Evolutionary conservation across 306 rosid species (phyloP).

Genomic region (Casuarina equisetifolia): DNA sequence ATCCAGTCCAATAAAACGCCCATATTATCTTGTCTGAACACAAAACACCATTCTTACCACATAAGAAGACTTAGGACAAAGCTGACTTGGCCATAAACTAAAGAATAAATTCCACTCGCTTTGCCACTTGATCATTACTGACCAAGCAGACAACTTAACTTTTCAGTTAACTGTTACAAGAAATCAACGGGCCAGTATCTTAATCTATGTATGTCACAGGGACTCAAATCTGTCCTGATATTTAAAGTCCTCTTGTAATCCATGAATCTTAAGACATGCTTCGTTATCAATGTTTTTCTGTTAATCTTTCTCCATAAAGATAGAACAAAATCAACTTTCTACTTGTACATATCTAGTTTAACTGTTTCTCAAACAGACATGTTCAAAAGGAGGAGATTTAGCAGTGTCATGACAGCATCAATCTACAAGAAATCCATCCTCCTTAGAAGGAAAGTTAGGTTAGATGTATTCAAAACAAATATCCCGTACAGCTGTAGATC

Average conservation of each 20-base stretch:
- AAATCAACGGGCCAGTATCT: constrained; percentile 1
- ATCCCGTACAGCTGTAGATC: background rate
- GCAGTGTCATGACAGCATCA: background rate
- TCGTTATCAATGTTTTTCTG: background rate
- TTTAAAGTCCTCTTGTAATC: background rate
- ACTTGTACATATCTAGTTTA: background rate
- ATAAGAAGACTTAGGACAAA: background rate
- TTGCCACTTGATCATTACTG: background rate
- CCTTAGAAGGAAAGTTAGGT: background rate
- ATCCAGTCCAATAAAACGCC: background rate
- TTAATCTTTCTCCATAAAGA: background rate
- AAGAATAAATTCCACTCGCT: background rate
- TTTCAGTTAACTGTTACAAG: background rate
- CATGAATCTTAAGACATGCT: background rate
- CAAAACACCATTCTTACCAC: background rate
- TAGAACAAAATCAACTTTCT: background rate
- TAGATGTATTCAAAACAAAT: background rate
- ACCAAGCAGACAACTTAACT: background rate
- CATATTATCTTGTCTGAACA: background rate
- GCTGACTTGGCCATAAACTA: background rate
- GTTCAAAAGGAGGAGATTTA: background rate
- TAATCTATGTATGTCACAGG: background rate
- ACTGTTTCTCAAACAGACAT: background rate
- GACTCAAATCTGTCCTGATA: background rate
- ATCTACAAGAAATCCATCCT: background rate